phyloP scores from a whole-genome alignment of 2,329 filamentous ascomycete species.

The Fusarium newnesense region DNA sequence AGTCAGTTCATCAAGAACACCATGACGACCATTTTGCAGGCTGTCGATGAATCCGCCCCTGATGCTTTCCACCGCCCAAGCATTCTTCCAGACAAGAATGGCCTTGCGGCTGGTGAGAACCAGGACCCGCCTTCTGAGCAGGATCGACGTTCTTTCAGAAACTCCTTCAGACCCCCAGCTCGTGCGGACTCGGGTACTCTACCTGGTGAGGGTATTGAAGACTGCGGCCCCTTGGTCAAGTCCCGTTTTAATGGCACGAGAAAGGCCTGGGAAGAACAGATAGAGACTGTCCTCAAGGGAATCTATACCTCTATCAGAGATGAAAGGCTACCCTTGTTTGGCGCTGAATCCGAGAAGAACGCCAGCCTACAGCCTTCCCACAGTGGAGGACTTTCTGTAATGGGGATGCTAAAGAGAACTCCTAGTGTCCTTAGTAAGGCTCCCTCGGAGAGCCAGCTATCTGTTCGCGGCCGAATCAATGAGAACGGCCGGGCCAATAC shows the following conservation, averaged over 20 bases:
- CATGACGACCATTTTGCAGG: constrained; percentile 85
- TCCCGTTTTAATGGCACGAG: constrained; percentile 78
- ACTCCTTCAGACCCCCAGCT: constrained; percentile 63
- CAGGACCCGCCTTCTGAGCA: constrained; percentile 50
- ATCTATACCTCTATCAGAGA: constrained; percentile 92
- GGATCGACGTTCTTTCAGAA: constrained; percentile 54
- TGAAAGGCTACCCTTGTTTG: constrained; percentile 86
- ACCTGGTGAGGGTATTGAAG: constrained; percentile 51
- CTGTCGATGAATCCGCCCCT: constrained; percentile 77
- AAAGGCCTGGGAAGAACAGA: constrained; percentile 86
- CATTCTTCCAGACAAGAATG: constrained; percentile 60
- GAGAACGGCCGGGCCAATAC: constrained; percentile 65
- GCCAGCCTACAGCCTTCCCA: constrained; percentile 55
- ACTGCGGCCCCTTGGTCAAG: constrained; percentile 81
- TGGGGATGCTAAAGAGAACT: constrained; percentile 81
- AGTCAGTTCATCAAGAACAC: constrained; percentile 97
- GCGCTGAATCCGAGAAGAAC: constrained; percentile 65
- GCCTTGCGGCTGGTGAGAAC: constrained; percentile 48
- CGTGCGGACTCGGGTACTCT: constrained; percentile 55
- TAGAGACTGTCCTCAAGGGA: constrained; percentile 90
- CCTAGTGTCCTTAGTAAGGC: constrained; percentile 94
- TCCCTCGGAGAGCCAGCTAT: constrained; percentile 81
- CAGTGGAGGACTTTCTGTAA: constrained; percentile 76
- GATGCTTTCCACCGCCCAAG: constrained; percentile 71
- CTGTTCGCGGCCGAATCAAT: constrained; percentile 74